Evolutionary conservation across 768 basidiomycete species (phyloP), one percentile per base, ranked within the genome.

Genomic region (Trametes meyenii): DNA sequence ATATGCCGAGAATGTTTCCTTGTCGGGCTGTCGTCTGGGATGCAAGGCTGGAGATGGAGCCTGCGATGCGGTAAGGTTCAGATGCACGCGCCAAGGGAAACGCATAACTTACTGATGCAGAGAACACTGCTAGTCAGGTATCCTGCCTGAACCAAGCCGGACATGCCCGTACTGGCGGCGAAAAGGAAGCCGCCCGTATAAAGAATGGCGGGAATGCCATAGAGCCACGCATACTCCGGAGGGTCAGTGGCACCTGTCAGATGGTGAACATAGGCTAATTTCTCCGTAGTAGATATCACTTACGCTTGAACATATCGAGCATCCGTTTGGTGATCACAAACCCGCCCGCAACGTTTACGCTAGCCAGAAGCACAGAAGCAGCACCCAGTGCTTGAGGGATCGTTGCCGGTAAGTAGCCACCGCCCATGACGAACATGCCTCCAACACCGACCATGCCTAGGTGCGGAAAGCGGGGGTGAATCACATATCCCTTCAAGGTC

Each of bases 291-390:
- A 24, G 10, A n/a, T 17, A 19, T 19, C 54, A 63, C 81, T 63
- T 72, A 89, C 93, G 86, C 76, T 90, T 91, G 74, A 95, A 95
- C 88, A 95, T 92, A 69, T 94, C 91, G 62, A 95, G 77, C 93
- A 95, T 95, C 44, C 92, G 87, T 73, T 93, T 93, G 23, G 92
- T 94, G 67, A 94, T 88, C 40, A 92, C 86, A 68, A 94, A 94
- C 45, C 93, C 93, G 53, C 93, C 93, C 38, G 89, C 85, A 55
- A 95, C 92, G 69, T 95, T 95, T 61, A 95, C 84, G 60, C 90
- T 90, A 23, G 93, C 93, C 35, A 95, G 77, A 52, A 95, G 82
- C n/a, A 95, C 93, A 14, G 92, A 90, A 14, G 88, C 61, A 3
- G 93, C 90, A 60, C 92, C 93, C 14, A 95, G 78, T 13, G 78